Conservation (phyloP, 257 asterid species). For the Haberlea rhodopensis region DNA sequence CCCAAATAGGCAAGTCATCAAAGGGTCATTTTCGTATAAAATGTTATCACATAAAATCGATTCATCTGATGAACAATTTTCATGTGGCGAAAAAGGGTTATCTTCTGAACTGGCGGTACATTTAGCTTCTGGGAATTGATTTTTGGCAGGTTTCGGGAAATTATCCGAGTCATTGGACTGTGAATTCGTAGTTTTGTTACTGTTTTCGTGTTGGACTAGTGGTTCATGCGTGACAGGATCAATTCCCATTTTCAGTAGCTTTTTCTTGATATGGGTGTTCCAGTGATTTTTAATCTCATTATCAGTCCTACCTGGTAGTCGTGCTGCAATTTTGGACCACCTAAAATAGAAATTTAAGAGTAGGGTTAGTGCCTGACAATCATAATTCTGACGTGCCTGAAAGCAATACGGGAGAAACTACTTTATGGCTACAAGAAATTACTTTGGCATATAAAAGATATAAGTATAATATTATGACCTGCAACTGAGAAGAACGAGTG, state of each 20-base stretch:
- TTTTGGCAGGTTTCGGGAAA: constrained; percentile 24
- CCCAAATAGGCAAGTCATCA: constrained; percentile 48
- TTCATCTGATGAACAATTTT: constrained; percentile 53
- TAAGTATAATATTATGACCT: no score
- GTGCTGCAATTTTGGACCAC: constrained; percentile 95
- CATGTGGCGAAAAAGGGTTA: constrained; percentile 44
- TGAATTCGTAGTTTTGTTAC: constrained; percentile 27
- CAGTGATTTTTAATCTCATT: constrained; percentile 94
- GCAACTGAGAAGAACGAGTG: no score
- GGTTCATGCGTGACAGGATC: constrained; percentile 89
- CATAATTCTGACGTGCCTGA: no score
- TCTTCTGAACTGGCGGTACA: constrained; percentile 14
- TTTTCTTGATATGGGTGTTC: constrained; percentile 95
- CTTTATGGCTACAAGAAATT: no score
- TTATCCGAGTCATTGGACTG: constrained; percentile 14
- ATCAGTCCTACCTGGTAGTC: constrained; percentile 88
- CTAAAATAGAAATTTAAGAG: constrained; percentile 26
- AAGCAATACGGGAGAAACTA: no score
- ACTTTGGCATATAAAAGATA: no score
- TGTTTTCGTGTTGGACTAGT: constrained; percentile 35
- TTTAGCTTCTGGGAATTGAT: not conserved
- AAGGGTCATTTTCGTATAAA: constrained; percentile 45
- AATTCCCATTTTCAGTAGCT: constrained; percentile 82
- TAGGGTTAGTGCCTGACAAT: no score
- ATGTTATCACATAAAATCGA: constrained; percentile 31